These are phyloP conservation scores for Penicillium salamii DNA, from an alignment of 495 filamentous ascomycete species.

Conservation along the genomic window DNA sequence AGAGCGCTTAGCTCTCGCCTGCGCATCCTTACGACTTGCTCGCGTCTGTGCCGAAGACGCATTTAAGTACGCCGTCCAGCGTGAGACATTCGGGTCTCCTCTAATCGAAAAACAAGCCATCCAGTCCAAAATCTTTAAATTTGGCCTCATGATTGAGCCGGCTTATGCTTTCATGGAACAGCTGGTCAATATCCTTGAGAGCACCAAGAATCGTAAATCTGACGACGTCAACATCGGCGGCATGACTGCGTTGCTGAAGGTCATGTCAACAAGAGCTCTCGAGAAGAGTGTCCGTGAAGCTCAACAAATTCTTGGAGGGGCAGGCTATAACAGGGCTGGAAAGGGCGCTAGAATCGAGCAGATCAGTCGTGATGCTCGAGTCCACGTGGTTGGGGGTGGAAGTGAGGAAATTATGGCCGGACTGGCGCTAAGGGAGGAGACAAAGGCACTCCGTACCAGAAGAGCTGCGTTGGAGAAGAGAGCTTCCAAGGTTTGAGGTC, in stretches of 20 bases:
- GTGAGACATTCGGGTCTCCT: slow-evolving; percentile 49
- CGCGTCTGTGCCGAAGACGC: slow-evolving; percentile 49
- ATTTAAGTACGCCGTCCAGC: slow-evolving; percentile 46
- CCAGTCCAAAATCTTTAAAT: slow-evolving; percentile 47
- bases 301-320: slow-evolving; percentile 59
- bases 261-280: slow-evolving; percentile 51
- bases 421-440: slow-evolving; percentile 47
- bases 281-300: slow-evolving; percentile 58
- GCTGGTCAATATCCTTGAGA: slow-evolving; percentile 43
- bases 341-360: slow-evolving; percentile 54
- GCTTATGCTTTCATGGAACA: slow-evolving; percentile 50
- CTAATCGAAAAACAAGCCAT: slow-evolving; percentile 46
- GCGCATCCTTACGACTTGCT: slow-evolving; percentile 40
- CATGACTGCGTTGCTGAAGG: slow-evolving; percentile 50
- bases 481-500: slow-evolving; percentile 28
- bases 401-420: slow-evolving; percentile 58
- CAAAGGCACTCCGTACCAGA: slow-evolving; percentile 34
- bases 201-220: slow-evolving; percentile 30
- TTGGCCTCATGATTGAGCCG: slow-evolving; percentile 49
- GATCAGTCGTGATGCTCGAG: slow-evolving; percentile 54
- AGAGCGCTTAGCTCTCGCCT: slow-evolving; percentile 43
- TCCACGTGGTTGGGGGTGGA: slow-evolving; percentile 57
- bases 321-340: slow-evolving; percentile 52
- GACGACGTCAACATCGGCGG: slow-evolving; percentile 46
- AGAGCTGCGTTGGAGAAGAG: slow-evolving; percentile 30